Base-by-base conservation (phyloP, 2,329 filamentous ascomycete genomes). In the Camptophora hylomeconis region DNA sequence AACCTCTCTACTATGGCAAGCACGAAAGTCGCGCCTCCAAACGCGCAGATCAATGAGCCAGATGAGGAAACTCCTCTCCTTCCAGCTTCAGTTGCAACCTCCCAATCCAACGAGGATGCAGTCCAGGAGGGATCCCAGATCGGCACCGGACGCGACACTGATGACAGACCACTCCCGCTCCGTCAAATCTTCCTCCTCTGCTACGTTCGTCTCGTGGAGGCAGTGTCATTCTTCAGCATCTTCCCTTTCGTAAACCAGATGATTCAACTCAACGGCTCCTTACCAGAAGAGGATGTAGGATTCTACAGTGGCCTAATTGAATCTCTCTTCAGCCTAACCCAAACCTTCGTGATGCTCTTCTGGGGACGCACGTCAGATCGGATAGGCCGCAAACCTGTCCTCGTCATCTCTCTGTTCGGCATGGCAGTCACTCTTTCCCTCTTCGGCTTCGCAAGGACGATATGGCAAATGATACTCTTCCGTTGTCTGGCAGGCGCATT, bases 241-340 rank as follows among this genome's bases (percentile, higher is more conserved):
- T 27, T 36, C 31, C 20, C 31, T 36, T 17, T 80, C 25, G 69
- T 89, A 52, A 81, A 75, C 45, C 61, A 76, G 46, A 87, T 87
- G 80, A 72, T 81, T 20, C 60, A 69, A 50, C 61, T 68, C 32
- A 76, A 74, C 34, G 79, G 78, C 7, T 45, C 61, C 7, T 53
- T 87, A 2, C 50, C 62, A 2, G 58, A 69, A 24, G 56, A 65
- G n/a, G 75, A 83, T 49, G 72, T 83, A 3, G 81, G 81, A 2
- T 87, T 86, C 56, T 87, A 83, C 58, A 72, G 65, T 33, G 81
- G 81, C 2, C 57, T 84, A 8, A 83, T 87, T 47, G 66, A 71
- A 45, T 67, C 64, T 0, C 54, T 83, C 17, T 87, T 86, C 54
- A 80, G 74, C 3, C 56, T 77, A 5, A 78, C 75, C 0, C 80